These are phyloP conservation scores for Hymenotorrendiella dingleyae DNA, from an alignment of 2,329 filamentous ascomycete species.

Conservation along the genomic window DNA sequence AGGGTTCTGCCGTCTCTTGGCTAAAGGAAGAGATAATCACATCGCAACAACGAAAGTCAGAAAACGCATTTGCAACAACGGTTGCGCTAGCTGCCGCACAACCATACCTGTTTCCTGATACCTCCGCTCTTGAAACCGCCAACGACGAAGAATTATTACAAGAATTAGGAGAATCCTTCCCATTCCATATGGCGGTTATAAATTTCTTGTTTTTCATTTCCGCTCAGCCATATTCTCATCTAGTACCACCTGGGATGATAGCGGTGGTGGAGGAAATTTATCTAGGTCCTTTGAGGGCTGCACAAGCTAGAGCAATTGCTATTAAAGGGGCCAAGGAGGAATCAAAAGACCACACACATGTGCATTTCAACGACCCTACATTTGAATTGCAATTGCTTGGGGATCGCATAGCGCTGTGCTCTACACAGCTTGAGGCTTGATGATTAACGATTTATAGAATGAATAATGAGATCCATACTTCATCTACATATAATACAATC, in stretches of 20 bases:
- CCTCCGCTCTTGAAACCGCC: constrained; percentile 41
- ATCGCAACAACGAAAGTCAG: constrained; percentile 26
- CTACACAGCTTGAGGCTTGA: not conserved
- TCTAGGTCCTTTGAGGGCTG: constrained; percentile 45
- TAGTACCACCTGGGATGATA: constrained; percentile 51
- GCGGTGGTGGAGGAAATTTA: constrained; percentile 54
- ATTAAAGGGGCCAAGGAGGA: constrained; percentile 3
- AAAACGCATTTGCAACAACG: constrained; percentile 42
- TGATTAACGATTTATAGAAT: not conserved
- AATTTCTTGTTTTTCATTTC: constrained; percentile 57
- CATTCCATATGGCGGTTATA: constrained; percentile 52
- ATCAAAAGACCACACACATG: not conserved
- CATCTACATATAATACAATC: not conserved
- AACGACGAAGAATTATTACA: constrained; percentile 41
- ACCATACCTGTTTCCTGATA: constrained; percentile 54
- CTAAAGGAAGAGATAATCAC: constrained; percentile 55
- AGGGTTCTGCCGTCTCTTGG: constrained; percentile 59
- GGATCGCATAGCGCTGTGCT: constrained; percentile 1
- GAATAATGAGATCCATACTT: not conserved
- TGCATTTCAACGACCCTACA: not conserved
- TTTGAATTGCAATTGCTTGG: constrained; percentile 5
- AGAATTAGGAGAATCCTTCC: constrained; percentile 45
- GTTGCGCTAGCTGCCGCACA: constrained; percentile 55
- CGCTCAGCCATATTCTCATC: constrained; percentile 38
- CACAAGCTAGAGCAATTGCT: constrained; percentile 31